These are phyloP conservation scores for Daldinia caldariorum DNA, from an alignment of 495 filamentous ascomycete species.

Conservation along the genomic window DNA sequence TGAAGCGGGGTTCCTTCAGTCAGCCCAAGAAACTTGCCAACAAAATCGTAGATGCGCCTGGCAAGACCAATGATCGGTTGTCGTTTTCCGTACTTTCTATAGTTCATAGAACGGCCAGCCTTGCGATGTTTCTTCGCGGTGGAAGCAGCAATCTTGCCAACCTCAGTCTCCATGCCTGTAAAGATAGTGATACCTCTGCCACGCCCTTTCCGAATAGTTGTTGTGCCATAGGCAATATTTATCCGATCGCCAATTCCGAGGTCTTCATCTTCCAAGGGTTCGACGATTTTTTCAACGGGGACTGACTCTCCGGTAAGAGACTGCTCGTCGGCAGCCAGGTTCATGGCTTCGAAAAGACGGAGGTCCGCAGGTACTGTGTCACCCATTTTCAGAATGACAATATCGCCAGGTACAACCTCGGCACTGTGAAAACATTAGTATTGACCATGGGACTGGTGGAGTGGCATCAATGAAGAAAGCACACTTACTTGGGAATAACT, in stretches of 20 bases:
- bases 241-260: constrained; percentile 70
- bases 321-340: constrained; percentile 75
- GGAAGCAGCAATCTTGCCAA: constrained; percentile 82
- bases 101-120: constrained; percentile 68
- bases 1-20: constrained; percentile 83
- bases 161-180: constrained; percentile 85
- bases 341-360: constrained; percentile 80
- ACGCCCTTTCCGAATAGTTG: constrained; percentile 73
- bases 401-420: constrained; percentile 83
- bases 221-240: constrained; percentile 76
- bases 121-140: constrained; percentile 68
- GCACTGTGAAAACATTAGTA: constrained; percentile 57
- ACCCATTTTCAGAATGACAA: constrained; percentile 81
- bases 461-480: background rate
- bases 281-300: constrained; percentile 63
- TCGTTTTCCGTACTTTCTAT: constrained; percentile 67
- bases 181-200: constrained; percentile 71
- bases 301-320: constrained; percentile 77
- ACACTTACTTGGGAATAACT: constrained; percentile 67
- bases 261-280: constrained; percentile 57
- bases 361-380: constrained; percentile 85
- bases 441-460: background rate
- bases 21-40: constrained; percentile 76
- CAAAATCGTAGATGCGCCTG: constrained; percentile 68
- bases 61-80: constrained; percentile 66